Conservation (phyloP, 352 stramenopile genomes). For the Phytophthora citricola region DNA sequence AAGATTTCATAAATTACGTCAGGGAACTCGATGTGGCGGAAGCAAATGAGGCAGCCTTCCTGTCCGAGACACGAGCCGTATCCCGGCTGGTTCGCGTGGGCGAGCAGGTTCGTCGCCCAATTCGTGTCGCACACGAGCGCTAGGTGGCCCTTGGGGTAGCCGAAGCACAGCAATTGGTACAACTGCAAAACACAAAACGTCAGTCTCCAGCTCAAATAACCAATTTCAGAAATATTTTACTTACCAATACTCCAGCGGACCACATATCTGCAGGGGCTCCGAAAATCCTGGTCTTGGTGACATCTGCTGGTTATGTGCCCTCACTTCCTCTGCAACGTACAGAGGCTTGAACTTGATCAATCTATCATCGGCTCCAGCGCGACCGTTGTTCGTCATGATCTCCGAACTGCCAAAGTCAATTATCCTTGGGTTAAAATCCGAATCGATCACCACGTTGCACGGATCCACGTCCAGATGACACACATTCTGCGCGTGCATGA, state of each 20-base stretch:
- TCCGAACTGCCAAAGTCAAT: constrained; percentile 87
- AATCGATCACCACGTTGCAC: constrained; percentile 82
- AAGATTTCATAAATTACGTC: constrained; percentile 81
- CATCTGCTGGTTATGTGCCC: constrained; percentile 63
- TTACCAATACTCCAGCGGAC: constrained; percentile 78
- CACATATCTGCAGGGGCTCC: constrained; percentile 83
- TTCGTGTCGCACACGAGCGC: constrained; percentile 80
- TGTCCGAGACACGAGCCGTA: constrained; percentile 55
- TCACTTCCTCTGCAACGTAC: constrained; percentile 77
- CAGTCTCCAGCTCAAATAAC: not conserved
- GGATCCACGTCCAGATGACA: constrained; percentile 84
- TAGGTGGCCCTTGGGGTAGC: constrained; percentile 80
- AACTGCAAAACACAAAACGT: constrained; percentile 47
- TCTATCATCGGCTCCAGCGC: constrained; percentile 55
- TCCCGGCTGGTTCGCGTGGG: constrained; percentile 52
- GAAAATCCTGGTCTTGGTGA: constrained; percentile 66
- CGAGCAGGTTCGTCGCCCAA: constrained; percentile 73
- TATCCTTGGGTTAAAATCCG: constrained; percentile 53
- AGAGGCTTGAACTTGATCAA: constrained; percentile 85
- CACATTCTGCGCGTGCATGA: constrained; percentile 84
- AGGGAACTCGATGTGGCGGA: constrained; percentile 79
- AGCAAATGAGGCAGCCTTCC: constrained; percentile 83
- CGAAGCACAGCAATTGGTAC: constrained; percentile 86
- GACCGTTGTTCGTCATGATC: constrained; percentile 74
- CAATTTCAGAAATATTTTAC: constrained; percentile 15